phyloP scores from a whole-genome alignment of 805 yeast genomes.

The Zygosaccharomyces lentus region DNA sequence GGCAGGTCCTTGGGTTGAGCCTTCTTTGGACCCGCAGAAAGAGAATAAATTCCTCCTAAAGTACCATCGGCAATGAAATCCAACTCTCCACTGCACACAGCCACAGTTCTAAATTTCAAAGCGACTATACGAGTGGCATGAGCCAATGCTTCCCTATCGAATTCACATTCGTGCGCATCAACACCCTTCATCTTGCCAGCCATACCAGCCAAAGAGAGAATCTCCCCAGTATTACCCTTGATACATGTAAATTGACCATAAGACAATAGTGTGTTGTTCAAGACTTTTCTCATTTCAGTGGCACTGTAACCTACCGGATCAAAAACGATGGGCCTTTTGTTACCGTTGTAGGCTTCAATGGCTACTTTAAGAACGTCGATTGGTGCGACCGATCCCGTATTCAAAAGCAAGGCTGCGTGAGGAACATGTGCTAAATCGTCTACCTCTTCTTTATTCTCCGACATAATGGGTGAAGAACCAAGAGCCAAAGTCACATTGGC shows the following conservation, averaged over 20 bases:
- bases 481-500: slow-evolving; percentile 82
- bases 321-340: slow-evolving; percentile 60
- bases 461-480: slow-evolving; percentile 88
- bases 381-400: slow-evolving; percentile 68
- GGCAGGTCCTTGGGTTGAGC: slow-evolving; percentile 23
- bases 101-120: slow-evolving; percentile 47
- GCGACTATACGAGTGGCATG: slow-evolving; percentile 49
- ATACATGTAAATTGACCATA: slow-evolving; percentile 60
- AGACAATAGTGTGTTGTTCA: slow-evolving; percentile 48
- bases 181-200: slow-evolving; percentile 63
- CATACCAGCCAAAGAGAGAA: slow-evolving; percentile 52
- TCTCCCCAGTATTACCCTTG: slow-evolving; percentile 86
- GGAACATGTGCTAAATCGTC: slow-evolving; percentile 58
- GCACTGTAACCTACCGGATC: slow-evolving; percentile 97
- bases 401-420: slow-evolving; percentile 54
- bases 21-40: slow-evolving; percentile 18
- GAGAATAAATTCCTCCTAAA: slow-evolving; percentile 22
- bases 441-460: slow-evolving; percentile 65
- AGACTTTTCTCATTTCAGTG: slow-evolving; percentile 48
- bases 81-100: slow-evolving; percentile 64
- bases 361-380: slow-evolving; percentile 48
- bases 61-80: slow-evolving; percentile 52
- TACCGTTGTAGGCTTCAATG: slow-evolving; percentile 50
- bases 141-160: slow-evolving; percentile 31
- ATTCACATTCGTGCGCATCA: slow-evolving; percentile 41